phyloP scores from a whole-genome alignment of 2,329 filamentous ascomycete species.

The Periconia digitata region DNA sequence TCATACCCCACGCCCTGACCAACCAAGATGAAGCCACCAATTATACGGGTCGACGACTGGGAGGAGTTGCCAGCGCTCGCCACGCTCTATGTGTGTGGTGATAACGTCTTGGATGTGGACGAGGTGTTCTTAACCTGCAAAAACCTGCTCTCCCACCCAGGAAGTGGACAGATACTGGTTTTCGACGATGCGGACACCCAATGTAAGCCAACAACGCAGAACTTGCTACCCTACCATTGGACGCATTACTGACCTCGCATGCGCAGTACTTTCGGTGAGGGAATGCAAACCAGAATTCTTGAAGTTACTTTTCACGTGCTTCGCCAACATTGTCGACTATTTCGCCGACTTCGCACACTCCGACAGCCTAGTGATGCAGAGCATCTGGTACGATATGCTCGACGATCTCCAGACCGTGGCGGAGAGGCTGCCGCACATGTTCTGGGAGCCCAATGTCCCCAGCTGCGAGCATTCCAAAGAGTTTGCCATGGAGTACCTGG shows the following conservation, averaged over 20 bases:
- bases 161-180: conserved; percentile 2
- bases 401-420: conserved; percentile 22
- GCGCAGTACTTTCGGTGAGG: not conserved
- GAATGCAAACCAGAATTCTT: conserved; percentile 13
- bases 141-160: conserved; percentile 1
- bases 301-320: conserved; percentile 16
- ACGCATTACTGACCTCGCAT: not conserved
- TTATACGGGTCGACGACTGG: conserved; percentile 17
- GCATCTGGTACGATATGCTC: conserved; percentile 30
- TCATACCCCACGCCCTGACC: not conserved
- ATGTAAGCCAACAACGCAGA: not conserved
- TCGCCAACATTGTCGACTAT: conserved; percentile 31
- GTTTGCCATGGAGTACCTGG: conserved; percentile 3
- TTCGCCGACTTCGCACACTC: conserved; percentile 26
- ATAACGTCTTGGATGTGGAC: conserved; percentile 20
- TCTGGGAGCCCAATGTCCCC: not conserved
- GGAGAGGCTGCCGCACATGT: conserved; percentile 4
- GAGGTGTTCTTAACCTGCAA: conserved; percentile 17
- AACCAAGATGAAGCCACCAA: conserved; percentile 8
- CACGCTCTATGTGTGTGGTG: conserved; percentile 10
- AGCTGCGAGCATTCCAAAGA: not conserved
- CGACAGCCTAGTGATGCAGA: conserved; percentile 25
- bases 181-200: not conserved
- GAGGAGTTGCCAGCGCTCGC: conserved; percentile 10
- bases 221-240: not conserved